These are phyloP conservation scores for Candida neerlandica DNA, from an alignment of 1,139 yeast species.

Conservation along the genomic window DNA sequence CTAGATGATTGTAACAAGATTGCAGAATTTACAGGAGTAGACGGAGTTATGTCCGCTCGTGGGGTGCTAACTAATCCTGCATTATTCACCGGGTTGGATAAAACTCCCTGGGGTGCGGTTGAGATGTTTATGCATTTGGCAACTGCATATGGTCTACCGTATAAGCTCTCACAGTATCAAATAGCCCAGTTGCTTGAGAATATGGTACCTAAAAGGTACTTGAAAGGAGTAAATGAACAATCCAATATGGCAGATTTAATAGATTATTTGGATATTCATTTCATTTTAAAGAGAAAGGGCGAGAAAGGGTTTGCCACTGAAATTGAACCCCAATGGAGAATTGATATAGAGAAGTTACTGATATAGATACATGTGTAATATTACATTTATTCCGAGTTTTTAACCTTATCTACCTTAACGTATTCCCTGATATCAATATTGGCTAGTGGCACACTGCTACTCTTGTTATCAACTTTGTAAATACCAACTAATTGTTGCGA, in stretches of 20 bases:
- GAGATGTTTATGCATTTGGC: conserved; percentile 82
- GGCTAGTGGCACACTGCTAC: conserved; percentile 76
- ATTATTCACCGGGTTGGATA: conserved; percentile 68
- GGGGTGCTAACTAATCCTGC: conserved; percentile 89
- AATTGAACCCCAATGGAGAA: conserved; percentile 57
- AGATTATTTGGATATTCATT: conserved; percentile 79
- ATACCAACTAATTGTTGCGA: conserved; percentile 95
- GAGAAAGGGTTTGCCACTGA: conserved; percentile 71
- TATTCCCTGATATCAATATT: conserved; percentile 22
- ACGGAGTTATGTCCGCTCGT: conserved; percentile 95
- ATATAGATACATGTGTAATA: conserved; percentile 4
- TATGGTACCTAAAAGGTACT: conserved; percentile 52
- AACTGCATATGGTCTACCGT: conserved; percentile 81
- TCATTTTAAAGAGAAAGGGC: conserved; percentile 62
- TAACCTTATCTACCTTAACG: neutral
- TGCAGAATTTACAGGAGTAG: conserved; percentile 68
- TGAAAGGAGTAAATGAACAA: conserved; percentile 67
- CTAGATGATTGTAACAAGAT: conserved; percentile 65
- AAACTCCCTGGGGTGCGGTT: conserved; percentile 89
- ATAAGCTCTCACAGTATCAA: conserved; percentile 83
- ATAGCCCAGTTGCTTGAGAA: conserved; percentile 80
- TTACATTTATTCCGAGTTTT: neutral
- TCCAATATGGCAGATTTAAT: conserved; percentile 62
- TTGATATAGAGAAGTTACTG: conserved; percentile 10
- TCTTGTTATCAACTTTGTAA: conserved; percentile 90